Evolutionary conservation across 2,329 filamentous ascomycete genomes (phyloP).

Genomic region (Parascedosporium putredinis): DNA sequence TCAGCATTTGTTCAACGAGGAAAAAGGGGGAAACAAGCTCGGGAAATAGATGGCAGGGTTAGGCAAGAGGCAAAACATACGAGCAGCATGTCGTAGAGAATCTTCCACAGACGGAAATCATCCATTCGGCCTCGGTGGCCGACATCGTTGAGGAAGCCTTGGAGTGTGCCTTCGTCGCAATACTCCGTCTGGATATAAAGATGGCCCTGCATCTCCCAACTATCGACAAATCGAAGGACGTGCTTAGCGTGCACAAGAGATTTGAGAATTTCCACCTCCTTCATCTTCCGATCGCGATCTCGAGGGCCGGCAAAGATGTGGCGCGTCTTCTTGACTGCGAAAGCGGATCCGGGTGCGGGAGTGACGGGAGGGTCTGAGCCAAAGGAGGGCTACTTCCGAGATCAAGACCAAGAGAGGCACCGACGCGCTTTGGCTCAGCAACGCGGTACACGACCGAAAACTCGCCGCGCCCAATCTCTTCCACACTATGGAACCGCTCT

Average conservation of each 20-base stretch:
- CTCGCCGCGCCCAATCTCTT: slow-evolving; percentile 74
- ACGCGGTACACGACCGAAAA: slow-evolving; percentile 91
- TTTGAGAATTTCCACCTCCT: slow-evolving; percentile 72
- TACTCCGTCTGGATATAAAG: slow-evolving; percentile 97
- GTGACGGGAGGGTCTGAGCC: slow-evolving; percentile 30
- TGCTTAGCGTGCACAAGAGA: slow-evolving; percentile 73
- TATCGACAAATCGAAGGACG: slow-evolving; percentile 71
- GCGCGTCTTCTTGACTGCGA: slow-evolving; percentile 89
- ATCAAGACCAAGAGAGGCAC: slow-evolving; percentile 13
- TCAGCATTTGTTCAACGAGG: slow-evolving; percentile 11
- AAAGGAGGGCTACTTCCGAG: not conserved
- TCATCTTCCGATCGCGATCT: slow-evolving; percentile 73
- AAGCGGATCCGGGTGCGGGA: slow-evolving; percentile 51
- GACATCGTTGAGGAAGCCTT: slow-evolving; percentile 72
- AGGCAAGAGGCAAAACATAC: slow-evolving; percentile 40
- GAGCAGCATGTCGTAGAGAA: slow-evolving; percentile 73
- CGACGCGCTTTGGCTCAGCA: slow-evolving; percentile 25
- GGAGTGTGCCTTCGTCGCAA: slow-evolving; percentile 86
- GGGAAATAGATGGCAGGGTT: no score
- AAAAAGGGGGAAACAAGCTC: not conserved
- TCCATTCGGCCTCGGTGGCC: slow-evolving; percentile 80
- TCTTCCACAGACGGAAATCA: slow-evolving; percentile 98
- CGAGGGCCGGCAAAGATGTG: slow-evolving; percentile 66
- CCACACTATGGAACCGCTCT: slow-evolving; percentile 69
- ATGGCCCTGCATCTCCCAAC: slow-evolving; percentile 77